phyloP scores from a whole-genome alignment of 2,329 filamentous ascomycete genomes.

The Diaporthe velutina region DNA sequence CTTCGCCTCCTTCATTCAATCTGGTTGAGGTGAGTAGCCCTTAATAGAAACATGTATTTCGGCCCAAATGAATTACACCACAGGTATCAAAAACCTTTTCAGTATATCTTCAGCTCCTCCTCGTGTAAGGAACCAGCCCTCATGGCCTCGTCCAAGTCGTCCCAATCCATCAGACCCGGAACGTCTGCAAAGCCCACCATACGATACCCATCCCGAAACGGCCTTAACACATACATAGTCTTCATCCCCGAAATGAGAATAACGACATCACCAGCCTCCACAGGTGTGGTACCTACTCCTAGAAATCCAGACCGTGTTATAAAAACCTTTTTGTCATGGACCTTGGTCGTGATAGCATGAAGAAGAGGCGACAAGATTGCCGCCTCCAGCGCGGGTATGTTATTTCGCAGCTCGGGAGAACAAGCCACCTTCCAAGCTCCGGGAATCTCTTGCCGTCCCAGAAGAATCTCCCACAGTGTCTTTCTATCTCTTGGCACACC shows the following conservation, averaged over 20 bases:
- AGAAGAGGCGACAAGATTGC: neutral
- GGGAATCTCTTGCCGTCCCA: neutral
- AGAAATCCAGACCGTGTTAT: neutral
- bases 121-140: neutral
- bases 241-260: neutral
- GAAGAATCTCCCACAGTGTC: conserved; percentile 2
- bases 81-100: neutral
- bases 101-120: conserved; percentile 6
- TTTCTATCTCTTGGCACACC: neutral
- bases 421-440: neutral
- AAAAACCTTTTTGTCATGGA: neutral
- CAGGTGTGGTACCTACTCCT: neutral
- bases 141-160: neutral
- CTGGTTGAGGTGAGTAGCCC: too few species aligned
- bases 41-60: too few species aligned
- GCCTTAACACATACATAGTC: neutral
- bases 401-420: neutral
- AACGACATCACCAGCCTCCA: conserved; percentile 5
- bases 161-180: conserved; percentile 5
- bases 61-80: too few species aligned
- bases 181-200: neutral
- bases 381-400: neutral
- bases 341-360: neutral
- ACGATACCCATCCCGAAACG: neutral
- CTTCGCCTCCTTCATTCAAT: too few species aligned